Evolutionary conservation across 106 monocot genomes (phyloP).

Genomic region (Posidonia australis): DNA sequence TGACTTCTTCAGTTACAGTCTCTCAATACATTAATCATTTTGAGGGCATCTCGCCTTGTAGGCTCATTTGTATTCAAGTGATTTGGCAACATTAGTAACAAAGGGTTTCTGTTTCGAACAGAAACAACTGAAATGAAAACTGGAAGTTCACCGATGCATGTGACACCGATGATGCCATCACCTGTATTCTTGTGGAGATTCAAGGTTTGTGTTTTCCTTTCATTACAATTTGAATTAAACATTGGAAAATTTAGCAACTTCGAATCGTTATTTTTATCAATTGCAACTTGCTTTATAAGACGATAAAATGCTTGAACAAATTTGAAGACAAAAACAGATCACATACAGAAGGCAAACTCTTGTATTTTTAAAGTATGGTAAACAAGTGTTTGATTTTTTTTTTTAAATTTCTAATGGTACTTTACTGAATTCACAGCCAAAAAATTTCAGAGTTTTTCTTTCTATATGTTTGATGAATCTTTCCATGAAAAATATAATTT

Average conservation of each 20-base stretch:
- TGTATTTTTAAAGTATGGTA: too few relatives aligned
- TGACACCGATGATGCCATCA: slow-evolving; percentile 50
- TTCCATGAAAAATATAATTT: too few relatives aligned
- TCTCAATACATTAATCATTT: neutral
- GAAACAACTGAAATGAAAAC: slow-evolving; percentile 45
- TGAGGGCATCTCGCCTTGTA: neutral
- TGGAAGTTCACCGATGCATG: slow-evolving; percentile 24
- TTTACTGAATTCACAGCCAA: too few relatives aligned
- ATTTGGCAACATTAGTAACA: slow-evolving; percentile 8
- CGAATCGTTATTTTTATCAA: too few relatives aligned
- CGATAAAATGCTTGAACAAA: neutral
- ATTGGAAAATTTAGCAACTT: too few relatives aligned
- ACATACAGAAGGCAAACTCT: neutral
- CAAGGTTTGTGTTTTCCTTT: slow-evolving; percentile 21
- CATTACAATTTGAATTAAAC: too few relatives aligned
- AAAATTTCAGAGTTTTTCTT: too few relatives aligned
- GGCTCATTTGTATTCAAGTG: slow-evolving; percentile 10
- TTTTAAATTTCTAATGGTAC: too few relatives aligned
- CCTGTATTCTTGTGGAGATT: slow-evolving; percentile 69
- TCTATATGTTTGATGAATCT: too few relatives aligned
- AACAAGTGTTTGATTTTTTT: too few relatives aligned
- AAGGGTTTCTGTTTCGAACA: slow-evolving; percentile 12
- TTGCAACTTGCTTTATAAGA: neutral
- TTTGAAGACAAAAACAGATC: neutral
- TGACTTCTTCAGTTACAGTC: neutral